Evolutionary conservation across 495 filamentous ascomycete genomes (phyloP).

Genomic region (Neurospora sublineolata): DNA sequence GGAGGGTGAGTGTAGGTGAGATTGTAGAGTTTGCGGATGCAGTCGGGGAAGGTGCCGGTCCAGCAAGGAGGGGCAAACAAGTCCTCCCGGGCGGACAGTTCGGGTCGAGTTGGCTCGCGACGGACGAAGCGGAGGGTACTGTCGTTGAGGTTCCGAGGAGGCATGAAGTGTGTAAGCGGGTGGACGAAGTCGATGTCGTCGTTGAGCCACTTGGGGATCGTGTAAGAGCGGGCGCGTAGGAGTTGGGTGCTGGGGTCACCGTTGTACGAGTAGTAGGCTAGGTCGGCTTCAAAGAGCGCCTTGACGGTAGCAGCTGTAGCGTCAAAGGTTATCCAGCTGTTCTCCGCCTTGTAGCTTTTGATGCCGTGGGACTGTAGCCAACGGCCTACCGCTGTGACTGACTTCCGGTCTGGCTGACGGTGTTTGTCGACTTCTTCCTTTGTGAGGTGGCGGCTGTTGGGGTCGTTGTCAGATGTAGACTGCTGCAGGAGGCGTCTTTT

Average conservation of each 20-base stretch:
- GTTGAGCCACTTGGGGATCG: slow-evolving; percentile 32
- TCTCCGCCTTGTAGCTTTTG: slow-evolving; percentile 12
- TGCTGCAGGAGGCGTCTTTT: slow-evolving; percentile 19
- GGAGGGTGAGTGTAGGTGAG: slow-evolving; percentile 21
- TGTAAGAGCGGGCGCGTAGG: slow-evolving; percentile 33
- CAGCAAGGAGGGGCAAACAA: slow-evolving; percentile 14
- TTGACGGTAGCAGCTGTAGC: slow-evolving; percentile 22
- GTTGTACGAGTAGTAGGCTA: slow-evolving; percentile 25
- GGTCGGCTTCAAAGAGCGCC: slow-evolving; percentile 25
- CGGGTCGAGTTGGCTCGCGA: neutral
- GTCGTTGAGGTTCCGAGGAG: slow-evolving; percentile 11
- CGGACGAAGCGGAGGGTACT: neutral
- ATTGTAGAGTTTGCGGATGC: slow-evolving; percentile 31
- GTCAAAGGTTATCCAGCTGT: slow-evolving; percentile 23
- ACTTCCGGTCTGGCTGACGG: slow-evolving; percentile 14
- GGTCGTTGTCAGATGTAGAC: slow-evolving; percentile 9
- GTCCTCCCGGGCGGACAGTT: neutral
- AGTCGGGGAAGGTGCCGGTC: slow-evolving; percentile 22
- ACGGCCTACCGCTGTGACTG: slow-evolving; percentile 14
- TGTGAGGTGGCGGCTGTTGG: slow-evolving; percentile 21
- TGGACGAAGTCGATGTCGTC: slow-evolving; percentile 31
- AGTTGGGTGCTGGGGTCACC: slow-evolving; percentile 8
- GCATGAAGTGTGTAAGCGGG: slow-evolving; percentile 32
- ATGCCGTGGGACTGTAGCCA: slow-evolving; percentile 27
- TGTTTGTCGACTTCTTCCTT: slow-evolving; percentile 19